Evolutionary conservation across 163 green algal genomes (phyloP).

Genomic region (Prototheca cutis): DNA sequence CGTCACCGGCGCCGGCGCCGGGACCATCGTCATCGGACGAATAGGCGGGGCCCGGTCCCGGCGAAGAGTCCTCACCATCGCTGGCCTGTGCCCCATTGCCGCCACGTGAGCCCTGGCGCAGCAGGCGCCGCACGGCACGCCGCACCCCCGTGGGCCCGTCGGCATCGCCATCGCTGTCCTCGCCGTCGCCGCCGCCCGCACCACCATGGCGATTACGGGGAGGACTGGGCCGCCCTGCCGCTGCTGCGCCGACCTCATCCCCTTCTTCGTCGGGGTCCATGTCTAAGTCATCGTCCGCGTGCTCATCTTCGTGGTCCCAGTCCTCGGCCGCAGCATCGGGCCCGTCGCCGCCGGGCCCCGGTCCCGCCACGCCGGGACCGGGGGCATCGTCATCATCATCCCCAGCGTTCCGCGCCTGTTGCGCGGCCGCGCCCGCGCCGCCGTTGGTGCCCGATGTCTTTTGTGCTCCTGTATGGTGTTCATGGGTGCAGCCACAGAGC

Average conservation of each 20-base stretch:
- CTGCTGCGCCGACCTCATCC: constrained; percentile 14
- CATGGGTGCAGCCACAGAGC: too few species aligned
- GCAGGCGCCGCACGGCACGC: constrained; percentile 13
- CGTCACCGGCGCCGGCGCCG: constrained; percentile 2
- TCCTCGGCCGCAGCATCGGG: too few species aligned
- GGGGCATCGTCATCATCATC: neutral
- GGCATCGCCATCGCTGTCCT: constrained; percentile 3
- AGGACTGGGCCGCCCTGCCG: neutral
- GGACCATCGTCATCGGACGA: constrained; percentile 9
- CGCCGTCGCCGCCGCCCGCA: neutral
- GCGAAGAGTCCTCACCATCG: too few species aligned
- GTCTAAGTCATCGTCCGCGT: constrained; percentile 36
- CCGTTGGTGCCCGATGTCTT: too few species aligned
- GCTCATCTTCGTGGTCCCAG: constrained; percentile 35
- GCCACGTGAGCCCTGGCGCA: too few species aligned
- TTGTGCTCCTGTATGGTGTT: too few species aligned
- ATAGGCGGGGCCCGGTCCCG: too few species aligned
- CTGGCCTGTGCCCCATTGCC: too few species aligned
- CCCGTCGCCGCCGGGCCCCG: too few species aligned
- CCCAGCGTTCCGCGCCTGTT: too few species aligned
- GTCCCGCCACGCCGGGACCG: too few species aligned
- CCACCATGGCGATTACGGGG: neutral
- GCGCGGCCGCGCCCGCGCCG: too few species aligned
- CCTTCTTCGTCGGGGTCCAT: constrained; percentile 24
- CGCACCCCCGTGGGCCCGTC: constrained; percentile 4